These are phyloP conservation scores for Glycine soja DNA, from an alignment of 306 rosid genomes.

Conservation along the genomic window DNA sequence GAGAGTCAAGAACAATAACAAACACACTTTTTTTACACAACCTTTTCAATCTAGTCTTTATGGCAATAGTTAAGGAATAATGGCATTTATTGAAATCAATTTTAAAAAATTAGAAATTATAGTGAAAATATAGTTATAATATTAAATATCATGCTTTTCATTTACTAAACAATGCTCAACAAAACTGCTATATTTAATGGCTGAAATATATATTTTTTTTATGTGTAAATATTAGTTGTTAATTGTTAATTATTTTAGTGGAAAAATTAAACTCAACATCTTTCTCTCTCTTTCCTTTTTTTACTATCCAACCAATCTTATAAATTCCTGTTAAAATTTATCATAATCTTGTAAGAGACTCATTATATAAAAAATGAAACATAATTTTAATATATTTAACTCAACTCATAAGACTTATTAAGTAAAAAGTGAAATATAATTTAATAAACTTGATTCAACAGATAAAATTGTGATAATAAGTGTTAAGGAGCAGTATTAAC, in stretches of 20 bases:
- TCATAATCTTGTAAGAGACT: not conserved
- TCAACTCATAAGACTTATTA: not conserved
- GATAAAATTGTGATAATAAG: not conserved
- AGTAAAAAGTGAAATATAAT: not conserved
- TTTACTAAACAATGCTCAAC: not conserved
- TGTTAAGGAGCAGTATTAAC: not conserved
- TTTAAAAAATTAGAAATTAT: not conserved
- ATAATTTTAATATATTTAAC: not conserved
- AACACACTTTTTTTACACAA: not conserved
- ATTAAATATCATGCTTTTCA: not conserved
- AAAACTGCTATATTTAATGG: not conserved
- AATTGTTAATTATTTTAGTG: no score
- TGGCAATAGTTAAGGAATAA: slow-evolving; percentile 6
- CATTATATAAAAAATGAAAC: not conserved
- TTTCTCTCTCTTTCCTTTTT: no score
- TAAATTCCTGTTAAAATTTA: no score
- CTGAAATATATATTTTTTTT: not conserved
- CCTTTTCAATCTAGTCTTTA: not conserved
- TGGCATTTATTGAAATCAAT: not conserved
- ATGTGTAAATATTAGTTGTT: no score
- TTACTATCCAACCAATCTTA: no score
- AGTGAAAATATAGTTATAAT: not conserved
- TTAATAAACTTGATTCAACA: not conserved
- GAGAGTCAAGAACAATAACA: slow-evolving; percentile 17
- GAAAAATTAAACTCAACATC: no score